Evolutionary conservation across 1,284 basidiomycete species (phyloP).

Genomic region (Boletus smithii): DNA sequence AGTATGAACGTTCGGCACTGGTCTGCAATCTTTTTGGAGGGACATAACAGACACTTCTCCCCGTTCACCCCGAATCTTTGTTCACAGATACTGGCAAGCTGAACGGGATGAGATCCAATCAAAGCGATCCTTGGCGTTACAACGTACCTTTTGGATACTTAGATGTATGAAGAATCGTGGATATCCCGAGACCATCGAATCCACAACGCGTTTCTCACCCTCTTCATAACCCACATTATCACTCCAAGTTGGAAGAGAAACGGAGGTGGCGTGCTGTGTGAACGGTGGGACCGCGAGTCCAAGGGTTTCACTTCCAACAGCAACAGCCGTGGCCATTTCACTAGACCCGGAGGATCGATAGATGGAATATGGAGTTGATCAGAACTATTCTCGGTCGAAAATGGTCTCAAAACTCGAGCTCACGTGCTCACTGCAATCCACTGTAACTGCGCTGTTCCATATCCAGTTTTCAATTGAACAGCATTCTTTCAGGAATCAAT

Average conservation of each 20-base stretch:
- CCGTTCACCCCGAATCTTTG: conserved; percentile 70
- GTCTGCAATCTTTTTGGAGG: conserved; percentile 69
- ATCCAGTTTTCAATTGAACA: not conserved
- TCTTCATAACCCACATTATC: conserved; percentile 96
- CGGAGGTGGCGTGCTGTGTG: conserved; percentile 90
- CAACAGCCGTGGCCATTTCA: conserved; percentile 17
- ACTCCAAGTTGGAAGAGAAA: conserved; percentile 93
- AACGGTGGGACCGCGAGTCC: conserved; percentile 61
- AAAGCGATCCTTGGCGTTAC: not conserved
- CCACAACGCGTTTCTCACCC: conserved; percentile 79
- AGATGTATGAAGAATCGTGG: conserved; percentile 95
- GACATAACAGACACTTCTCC: conserved; percentile 78
- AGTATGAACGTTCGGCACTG: conserved; percentile 77
- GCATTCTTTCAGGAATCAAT: not conserved
- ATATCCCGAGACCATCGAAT: conserved; percentile 91
- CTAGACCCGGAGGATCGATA: not conserved
- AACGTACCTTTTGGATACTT: conserved; percentile 79
- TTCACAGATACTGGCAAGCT: conserved; percentile 78
- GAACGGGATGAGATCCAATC: conserved; percentile 9
- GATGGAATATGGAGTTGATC: not conserved
- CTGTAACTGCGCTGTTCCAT: not conserved
- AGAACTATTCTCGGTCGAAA: not conserved
- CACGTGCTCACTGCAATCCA: not conserved
- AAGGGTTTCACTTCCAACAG: conserved; percentile 33
- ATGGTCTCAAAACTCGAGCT: not conserved